These are phyloP conservation scores for Blastocystis sp. DNA, from an alignment of 352 stramenopile species.

Conservation along the genomic window DNA sequence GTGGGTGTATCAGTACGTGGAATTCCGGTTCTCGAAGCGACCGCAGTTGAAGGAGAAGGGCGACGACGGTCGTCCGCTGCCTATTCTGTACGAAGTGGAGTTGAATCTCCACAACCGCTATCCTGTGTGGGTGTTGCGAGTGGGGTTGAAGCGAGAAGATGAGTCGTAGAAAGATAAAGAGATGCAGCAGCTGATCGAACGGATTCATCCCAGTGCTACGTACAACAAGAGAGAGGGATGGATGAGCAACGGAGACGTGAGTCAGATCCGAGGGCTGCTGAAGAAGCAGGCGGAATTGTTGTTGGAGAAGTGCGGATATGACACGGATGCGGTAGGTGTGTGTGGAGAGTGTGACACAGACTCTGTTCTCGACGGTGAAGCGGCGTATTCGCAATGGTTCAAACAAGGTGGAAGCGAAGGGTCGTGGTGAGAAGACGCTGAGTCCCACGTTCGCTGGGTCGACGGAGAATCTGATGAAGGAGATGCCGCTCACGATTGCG, in stretches of 20 bases:
- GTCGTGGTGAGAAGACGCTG: not conserved
- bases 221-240: not conserved
- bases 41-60: not conserved
- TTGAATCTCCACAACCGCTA: slow-evolving; percentile 17
- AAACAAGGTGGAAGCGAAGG: not conserved
- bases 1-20: slow-evolving; percentile 16
- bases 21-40: slow-evolving; percentile 16
- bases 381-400: not conserved
- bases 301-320: not conserved
- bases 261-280: not conserved
- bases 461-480: not conserved
- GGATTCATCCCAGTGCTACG: not conserved
- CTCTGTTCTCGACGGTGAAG: not conserved
- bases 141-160: not conserved
- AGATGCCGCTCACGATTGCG: not conserved
- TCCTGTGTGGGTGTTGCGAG: not conserved
- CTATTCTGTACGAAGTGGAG: not conserved
- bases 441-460: not conserved
- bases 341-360: not conserved
- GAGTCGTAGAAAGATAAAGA: not conserved
- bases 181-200: not conserved
- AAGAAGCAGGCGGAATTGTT: slow-evolving; percentile 5
- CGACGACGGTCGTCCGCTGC: not conserved
- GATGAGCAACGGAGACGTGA: not conserved
- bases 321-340: not conserved